phyloP scores from a whole-genome alignment of 2,329 filamentous ascomycete genomes.

The Lachnellula hyalina region DNA sequence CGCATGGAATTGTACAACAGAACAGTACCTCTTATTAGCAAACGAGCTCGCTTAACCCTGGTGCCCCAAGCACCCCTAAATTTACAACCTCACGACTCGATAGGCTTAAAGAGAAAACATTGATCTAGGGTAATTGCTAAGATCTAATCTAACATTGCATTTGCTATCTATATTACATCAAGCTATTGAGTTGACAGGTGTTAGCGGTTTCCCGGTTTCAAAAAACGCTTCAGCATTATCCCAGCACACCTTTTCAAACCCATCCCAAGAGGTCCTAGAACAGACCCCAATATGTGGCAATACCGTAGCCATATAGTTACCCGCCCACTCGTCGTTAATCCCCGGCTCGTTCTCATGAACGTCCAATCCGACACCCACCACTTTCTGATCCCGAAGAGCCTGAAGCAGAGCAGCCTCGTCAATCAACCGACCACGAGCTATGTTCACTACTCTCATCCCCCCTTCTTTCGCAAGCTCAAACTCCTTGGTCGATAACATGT shows the following conservation, averaged over 20 bases:
- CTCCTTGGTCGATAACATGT: constrained; percentile 22
- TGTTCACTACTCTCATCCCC: constrained; percentile 32
- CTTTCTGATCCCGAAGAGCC: constrained; percentile 30
- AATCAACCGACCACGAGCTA: constrained; percentile 32
- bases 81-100: too few species aligned
- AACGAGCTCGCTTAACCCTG: too few species aligned
- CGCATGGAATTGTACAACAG: too few species aligned
- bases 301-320: constrained; percentile 32
- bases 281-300: constrained; percentile 30
- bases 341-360: constrained; percentile 34
- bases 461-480: constrained; percentile 23
- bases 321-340: constrained; percentile 26
- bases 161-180: too few species aligned
- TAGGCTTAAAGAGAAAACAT: too few species aligned
- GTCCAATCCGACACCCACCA: constrained; percentile 33
- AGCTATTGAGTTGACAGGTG: constrained; percentile 12
- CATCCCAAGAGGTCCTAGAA: constrained; percentile 27
- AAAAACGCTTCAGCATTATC: constrained; percentile 28
- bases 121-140: too few species aligned
- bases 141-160: too few species aligned
- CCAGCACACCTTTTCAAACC: constrained; percentile 25
- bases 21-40: too few species aligned
- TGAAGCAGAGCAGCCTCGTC: constrained; percentile 32
- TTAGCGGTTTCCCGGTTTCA: constrained; percentile 11
- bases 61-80: too few species aligned